Percentiles rank a stretch among this genome's conserved stretches.
Evolutionary conservation across 2,329 filamentous ascomycete genomes (phyloP).

Genomic region (Talaromyces sp.): DNA sequence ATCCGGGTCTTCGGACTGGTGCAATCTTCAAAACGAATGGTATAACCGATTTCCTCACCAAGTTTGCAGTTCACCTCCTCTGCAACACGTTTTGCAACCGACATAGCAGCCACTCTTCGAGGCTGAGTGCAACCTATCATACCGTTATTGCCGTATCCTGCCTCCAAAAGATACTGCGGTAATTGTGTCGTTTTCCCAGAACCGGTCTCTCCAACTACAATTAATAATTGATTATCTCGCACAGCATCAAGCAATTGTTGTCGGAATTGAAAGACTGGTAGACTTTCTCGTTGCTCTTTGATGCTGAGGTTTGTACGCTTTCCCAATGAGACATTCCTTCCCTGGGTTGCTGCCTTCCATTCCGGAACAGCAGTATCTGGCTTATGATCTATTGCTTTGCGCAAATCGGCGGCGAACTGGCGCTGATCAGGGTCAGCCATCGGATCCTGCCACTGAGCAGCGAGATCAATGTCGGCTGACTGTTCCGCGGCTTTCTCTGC

Average conservation of each 20-base stretch:
- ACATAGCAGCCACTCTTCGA: constrained; percentile 95
- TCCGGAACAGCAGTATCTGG: constrained; percentile 69
- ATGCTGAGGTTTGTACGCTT: constrained; percentile 89
- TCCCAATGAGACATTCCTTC: constrained; percentile 75
- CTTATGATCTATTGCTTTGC: constrained; percentile 56
- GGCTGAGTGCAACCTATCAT: constrained; percentile 97
- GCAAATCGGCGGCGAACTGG: constrained; percentile 84
- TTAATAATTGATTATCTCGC: constrained; percentile 80
- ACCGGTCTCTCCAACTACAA: constrained; percentile 95
- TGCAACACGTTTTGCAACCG: constrained; percentile 91
- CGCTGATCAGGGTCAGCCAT: constrained; percentile 83
- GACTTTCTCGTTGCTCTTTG: constrained; percentile 84
- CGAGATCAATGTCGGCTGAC: constrained; percentile 58
- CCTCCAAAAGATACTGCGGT: constrained; percentile 92
- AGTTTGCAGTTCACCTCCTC: constrained; percentile 91
- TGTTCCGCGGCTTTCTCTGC: constrained; percentile 74
- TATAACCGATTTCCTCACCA: constrained; percentile 92
- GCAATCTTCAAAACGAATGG: constrained; percentile 94
- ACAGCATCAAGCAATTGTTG: constrained; percentile 85
- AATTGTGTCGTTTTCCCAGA: constrained; percentile 84
- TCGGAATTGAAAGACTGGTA: constrained; percentile 87
- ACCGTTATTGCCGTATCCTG: constrained; percentile 78
- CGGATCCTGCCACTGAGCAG: constrained; percentile 90
- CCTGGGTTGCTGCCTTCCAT: constrained; percentile 82
- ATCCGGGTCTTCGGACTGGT: constrained; percentile 85